A percentile compares a stretch with the other conserved stretches of the same genome.
phyloP scores from a whole-genome alignment of 2,329 filamentous ascomycete species.

The Colletotrichum eremochloae region DNA sequence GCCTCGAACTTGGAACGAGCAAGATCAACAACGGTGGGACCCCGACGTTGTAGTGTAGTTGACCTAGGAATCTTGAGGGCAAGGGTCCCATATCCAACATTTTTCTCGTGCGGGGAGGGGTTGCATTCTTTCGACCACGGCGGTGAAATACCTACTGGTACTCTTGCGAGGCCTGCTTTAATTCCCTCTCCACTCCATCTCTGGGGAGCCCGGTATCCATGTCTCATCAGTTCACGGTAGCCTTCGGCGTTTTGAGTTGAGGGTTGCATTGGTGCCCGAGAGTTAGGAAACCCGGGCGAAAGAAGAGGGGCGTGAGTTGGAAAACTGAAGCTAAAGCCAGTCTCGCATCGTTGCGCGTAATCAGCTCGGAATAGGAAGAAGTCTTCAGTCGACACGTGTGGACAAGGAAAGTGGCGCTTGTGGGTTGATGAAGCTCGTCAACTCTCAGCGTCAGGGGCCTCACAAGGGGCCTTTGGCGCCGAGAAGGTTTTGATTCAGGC shows the following conservation, averaged over 20 bases:
- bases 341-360: slow-evolving; percentile 9
- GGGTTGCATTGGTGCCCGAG: slow-evolving; percentile 37
- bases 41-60: neutral
- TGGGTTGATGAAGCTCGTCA: slow-evolving; percentile 13
- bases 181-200: neutral
- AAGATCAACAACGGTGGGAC: slow-evolving; percentile 39
- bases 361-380: neutral
- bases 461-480: neutral
- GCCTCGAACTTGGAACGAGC: slow-evolving; percentile 37
- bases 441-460: neutral
- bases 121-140: slow-evolving; percentile 19
- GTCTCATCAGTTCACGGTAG: slow-evolving; percentile 32
- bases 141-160: neutral
- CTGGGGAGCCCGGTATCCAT: slow-evolving; percentile 4
- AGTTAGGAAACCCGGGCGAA: slow-evolving; percentile 9
- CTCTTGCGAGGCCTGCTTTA: neutral
- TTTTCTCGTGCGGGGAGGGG: slow-evolving; percentile 12
- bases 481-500: neutral
- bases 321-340: slow-evolving; percentile 27
- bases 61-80: slow-evolving; percentile 1
- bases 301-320: slow-evolving; percentile 4
- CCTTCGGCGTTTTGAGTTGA: slow-evolving; percentile 28
- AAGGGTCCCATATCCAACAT: slow-evolving; percentile 39
- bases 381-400: slow-evolving; percentile 26
- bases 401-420: slow-evolving; percentile 11